Evolutionary conservation across 176 grass and related monocot genomes (phyloP), one percentile per base, ranked within the genome.

Genomic region (Tillandsia fasciculata): DNA sequence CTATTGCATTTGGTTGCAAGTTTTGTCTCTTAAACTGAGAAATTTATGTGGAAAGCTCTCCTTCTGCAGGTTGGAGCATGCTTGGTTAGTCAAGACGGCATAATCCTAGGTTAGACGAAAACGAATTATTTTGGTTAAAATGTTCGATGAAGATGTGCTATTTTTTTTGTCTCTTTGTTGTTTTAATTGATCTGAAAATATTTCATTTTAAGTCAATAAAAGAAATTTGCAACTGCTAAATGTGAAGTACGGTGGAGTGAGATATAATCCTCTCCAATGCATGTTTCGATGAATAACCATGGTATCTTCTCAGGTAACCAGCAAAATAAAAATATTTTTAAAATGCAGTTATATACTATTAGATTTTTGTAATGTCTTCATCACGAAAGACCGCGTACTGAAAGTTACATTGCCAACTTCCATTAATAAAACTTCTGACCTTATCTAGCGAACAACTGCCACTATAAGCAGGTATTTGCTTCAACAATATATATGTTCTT

Each of bases 31-130:
- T 61, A 61, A 18, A 9, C n/a, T 61, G 22, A 15, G 15, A 61
- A 10, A 61, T 61, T 61, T 20, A 61, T 61, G 22, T 61, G 56
- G 22, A n/a, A 56, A 71, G 2, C 42, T 9, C 28, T 67, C 11
- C 4, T n/a, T 76, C 10, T 83, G 63, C 75, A 92, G 94, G 94
- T 97, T 75, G 94, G 89, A 81, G 94, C 94, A 77, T 97, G 89
- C 75, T 66, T 97, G 65, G 94, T 97, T 74, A 92, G 94, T 71
- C 84, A 92, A 80, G 83, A 87, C 49, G 81, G 84, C 49, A 89
- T 97, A 82, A 97, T 97, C 78, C 86, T 97, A 79, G 94, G 94
- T 92, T 63, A 97, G 81, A n/a, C 67, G 67, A 50, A 70, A 78
- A 11, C 28, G 71, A 9, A 17, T 61, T 61, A n/a, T 9, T 61